Base-by-base conservation (phyloP, 2,329 filamentous ascomycete genomes). In the Epichloe coenophiala region DNA sequence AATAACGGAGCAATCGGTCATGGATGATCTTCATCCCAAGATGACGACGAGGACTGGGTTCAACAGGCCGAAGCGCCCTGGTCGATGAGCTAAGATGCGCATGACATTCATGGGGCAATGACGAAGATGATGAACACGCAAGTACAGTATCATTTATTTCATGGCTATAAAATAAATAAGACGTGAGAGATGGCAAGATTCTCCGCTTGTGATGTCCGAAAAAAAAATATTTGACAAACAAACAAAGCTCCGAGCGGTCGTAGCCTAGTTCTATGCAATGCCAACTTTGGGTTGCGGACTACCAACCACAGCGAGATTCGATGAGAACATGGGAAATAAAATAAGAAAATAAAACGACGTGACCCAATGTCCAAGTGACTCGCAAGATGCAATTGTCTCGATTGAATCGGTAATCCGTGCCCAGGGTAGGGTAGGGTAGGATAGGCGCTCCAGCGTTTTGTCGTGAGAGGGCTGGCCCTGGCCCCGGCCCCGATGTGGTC, bases 51-150 rank as follows among this genome's bases (percentile, higher is more conserved):
- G 83, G 65, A 77, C 80, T 63, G 80, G 74, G 0, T 93, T 93
- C 67, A 82, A 78, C 60, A 77, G 86, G 63, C 87, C 87, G 31
- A 90, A 88, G 78, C 77, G 86, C 60, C 87, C 87, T 5, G 87
- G 87, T 38, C 73, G 83, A 71, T 78, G 57, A 62, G 57, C 45
- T n/a, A n/a, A 1, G 33, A 6, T 17, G 11, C 1, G 9, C 40
- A 12, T 33, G 36, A 19, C n/a, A 42, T 45, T 36, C 17, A 11
- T 45, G 33, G 9, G 17, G 33, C 17, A 23, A 15, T 36, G 11
- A 37, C 33, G 17, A 36, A 7, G 11, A 37, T 37, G 44, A 45
- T 15, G 33, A 45, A 21, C 2, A 27, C 19, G 13, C 27, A 42
- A 21, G 43, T 1, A 17, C 2, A 23, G 11, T 31, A 27, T 31